Evolutionary conservation across 169 alveolate genomes (phyloP).

Genomic region (Babesia ovis): DNA sequence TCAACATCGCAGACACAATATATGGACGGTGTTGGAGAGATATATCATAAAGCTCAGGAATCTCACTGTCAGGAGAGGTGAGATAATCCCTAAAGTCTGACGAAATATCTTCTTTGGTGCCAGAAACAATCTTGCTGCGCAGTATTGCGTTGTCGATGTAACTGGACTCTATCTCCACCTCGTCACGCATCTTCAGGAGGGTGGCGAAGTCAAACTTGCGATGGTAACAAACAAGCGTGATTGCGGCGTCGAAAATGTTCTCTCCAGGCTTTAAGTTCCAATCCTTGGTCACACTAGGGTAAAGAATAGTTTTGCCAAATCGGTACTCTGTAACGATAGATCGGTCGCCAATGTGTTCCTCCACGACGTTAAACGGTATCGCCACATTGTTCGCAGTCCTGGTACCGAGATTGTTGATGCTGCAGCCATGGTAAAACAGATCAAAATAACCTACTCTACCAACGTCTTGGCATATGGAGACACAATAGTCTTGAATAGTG

Average conservation of each 20-base stretch:
- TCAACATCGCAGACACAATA: slow-evolving; percentile 28
- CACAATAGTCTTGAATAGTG: slow-evolving; percentile 23
- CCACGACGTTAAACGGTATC: slow-evolving; percentile 50
- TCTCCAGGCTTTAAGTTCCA: slow-evolving; percentile 43
- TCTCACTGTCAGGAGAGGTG: slow-evolving; percentile 6
- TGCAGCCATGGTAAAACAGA: not conserved
- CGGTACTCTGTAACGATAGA: slow-evolving; percentile 56
- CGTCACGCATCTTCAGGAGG: slow-evolving; percentile 25
- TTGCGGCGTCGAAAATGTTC: slow-evolving; percentile 46
- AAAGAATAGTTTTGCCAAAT: slow-evolving; percentile 28
- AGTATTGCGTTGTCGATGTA: slow-evolving; percentile 34
- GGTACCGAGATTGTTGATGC: slow-evolving; percentile 40
- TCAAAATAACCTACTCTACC: slow-evolving; percentile 12
- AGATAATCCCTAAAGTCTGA: slow-evolving; percentile 17
- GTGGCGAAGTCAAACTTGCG: slow-evolving; percentile 3
- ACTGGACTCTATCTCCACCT: slow-evolving; percentile 2
- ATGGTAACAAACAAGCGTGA: slow-evolving; percentile 49
- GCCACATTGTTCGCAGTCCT: slow-evolving; percentile 27
- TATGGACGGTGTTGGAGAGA: slow-evolving; percentile 10
- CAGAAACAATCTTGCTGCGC: slow-evolving; percentile 32
- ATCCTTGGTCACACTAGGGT: slow-evolving; percentile 41
- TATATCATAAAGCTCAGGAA: slow-evolving; percentile 14
- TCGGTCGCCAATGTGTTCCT: slow-evolving; percentile 46
- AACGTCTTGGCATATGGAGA: slow-evolving; percentile 30
- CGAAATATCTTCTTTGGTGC: slow-evolving; percentile 7